phyloP scores from a whole-genome alignment of 1,284 basidiomycete genomes.

The Takashimella koratensis region DNA sequence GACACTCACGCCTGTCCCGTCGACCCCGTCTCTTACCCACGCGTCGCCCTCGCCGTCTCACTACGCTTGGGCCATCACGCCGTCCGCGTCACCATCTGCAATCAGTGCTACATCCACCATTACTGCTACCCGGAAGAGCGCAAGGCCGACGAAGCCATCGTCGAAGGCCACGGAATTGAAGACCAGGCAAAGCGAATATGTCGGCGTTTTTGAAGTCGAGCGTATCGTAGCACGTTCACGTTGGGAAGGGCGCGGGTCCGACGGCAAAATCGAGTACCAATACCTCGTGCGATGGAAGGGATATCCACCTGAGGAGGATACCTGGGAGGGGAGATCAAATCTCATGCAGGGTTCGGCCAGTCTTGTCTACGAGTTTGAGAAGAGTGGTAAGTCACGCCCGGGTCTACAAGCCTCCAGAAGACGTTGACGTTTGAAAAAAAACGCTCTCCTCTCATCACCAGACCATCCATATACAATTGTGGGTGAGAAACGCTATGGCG shows the following conservation, averaged over 20 bases:
- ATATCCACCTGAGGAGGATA: slow-evolving; percentile 57
- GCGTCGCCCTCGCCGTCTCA: no score
- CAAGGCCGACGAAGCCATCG: no score
- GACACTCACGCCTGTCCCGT: no score
- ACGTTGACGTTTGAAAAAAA: neutral
- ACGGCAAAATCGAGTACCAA: slow-evolving; percentile 31
- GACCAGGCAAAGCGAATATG: neutral
- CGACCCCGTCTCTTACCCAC: no score
- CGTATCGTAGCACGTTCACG: slow-evolving; percentile 30
- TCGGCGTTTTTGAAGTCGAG: slow-evolving; percentile 12
- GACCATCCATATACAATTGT: slow-evolving; percentile 27
- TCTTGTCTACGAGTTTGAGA: slow-evolving; percentile 49
- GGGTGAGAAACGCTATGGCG: no score
- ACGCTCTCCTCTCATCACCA: neutral
- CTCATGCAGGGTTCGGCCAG: slow-evolving; percentile 53
- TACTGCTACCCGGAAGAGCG: no score
- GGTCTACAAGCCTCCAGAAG: neutral
- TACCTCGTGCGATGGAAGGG: slow-evolving; percentile 62
- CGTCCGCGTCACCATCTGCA: no score
- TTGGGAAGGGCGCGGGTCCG: slow-evolving; percentile 2
- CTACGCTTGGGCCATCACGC: no score
- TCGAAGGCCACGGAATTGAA: no score
- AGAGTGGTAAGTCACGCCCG: slow-evolving; percentile 13
- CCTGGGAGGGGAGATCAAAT: slow-evolving; percentile 57
- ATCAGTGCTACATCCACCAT: no score